phyloP scores from a whole-genome alignment of 2,329 filamentous ascomycete genomes.

The Coccinonectria pachysandricola region DNA sequence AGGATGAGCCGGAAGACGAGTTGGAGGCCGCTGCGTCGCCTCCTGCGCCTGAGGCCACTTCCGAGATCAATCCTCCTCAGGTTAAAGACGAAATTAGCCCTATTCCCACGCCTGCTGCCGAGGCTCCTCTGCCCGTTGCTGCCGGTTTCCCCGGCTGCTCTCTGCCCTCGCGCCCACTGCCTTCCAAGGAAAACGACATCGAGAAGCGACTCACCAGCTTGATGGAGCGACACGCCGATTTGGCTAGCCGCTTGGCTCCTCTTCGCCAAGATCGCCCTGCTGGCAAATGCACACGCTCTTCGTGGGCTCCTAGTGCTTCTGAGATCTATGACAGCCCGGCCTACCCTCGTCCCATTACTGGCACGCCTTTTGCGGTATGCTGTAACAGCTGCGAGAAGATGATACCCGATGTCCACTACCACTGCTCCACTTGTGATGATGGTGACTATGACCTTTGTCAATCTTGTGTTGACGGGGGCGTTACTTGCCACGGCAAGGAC shows the following conservation, averaged over 20 bases:
- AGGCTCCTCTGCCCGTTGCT: constrained; percentile 10
- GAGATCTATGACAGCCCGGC: constrained; percentile 4
- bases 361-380: constrained; percentile 62
- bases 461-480: constrained; percentile 62
- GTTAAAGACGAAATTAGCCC: constrained; percentile 7
- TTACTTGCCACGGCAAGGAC: constrained; percentile 64
- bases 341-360: constrained; percentile 8
- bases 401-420: constrained; percentile 77
- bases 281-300: constrained; percentile 1
- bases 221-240: constrained; percentile 13
- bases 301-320: constrained; percentile 1
- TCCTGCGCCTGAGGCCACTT: constrained; percentile 1
- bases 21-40: constrained; percentile 20
- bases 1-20: constrained; percentile 45
- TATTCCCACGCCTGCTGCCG: constrained; percentile 9
- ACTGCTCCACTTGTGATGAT: constrained; percentile 86
- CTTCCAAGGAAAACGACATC: constrained; percentile 16
- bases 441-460: constrained; percentile 93
- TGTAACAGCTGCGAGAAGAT: constrained; percentile 82
- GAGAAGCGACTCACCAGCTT: constrained; percentile 18
- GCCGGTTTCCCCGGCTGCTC: constrained; percentile 10
- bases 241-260: constrained; percentile 4
- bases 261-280: not conserved
- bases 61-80: constrained; percentile 9
- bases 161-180: constrained; percentile 15